Percentiles rank a stretch among this genome's conserved stretches.
Conservation (phyloP, 2,329 filamentous ascomycete genomes). For the Aspergillus felis region DNA sequence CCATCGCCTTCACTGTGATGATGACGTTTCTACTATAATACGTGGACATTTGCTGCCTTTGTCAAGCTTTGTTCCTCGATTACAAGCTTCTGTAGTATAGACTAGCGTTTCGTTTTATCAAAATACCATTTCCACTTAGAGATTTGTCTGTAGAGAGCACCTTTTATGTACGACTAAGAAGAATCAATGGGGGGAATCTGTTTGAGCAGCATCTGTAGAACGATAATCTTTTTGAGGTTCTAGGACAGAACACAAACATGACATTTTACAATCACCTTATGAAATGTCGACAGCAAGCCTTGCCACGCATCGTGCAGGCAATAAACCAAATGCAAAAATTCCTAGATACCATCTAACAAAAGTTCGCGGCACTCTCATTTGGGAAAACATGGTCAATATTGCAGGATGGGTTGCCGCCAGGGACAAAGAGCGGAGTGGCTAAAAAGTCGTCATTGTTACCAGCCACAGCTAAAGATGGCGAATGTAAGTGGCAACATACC, state of each 20-base stretch:
- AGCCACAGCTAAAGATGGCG: not conserved
- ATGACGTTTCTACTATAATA: not conserved
- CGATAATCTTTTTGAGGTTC: not conserved
- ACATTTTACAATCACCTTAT: not conserved
- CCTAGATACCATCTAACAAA: not conserved
- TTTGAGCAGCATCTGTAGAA: not conserved
- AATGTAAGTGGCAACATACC: slow-evolving; percentile 19
- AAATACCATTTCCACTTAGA: not conserved
- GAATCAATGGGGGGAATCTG: not conserved
- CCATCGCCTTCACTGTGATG: not conserved
- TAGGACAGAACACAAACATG: not conserved
- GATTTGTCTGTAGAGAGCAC: not conserved
- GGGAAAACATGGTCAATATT: slow-evolving; percentile 8
- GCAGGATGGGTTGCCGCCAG: slow-evolving; percentile 1
- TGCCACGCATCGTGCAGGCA: not conserved
- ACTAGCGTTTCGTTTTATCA: not conserved
- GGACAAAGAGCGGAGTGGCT: slow-evolving; percentile 9
- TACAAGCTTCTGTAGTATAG: not conserved
- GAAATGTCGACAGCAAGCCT: not conserved
- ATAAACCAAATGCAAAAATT: not conserved
- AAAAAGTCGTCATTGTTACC: not conserved
- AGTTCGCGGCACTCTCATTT: not conserved
- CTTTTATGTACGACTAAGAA: not conserved
- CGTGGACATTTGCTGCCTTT: not conserved
- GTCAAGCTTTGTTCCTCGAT: not conserved